Conservation (phyloP, 2,329 filamentous ascomycete species). For the Talaromyces verruculosus region DNA sequence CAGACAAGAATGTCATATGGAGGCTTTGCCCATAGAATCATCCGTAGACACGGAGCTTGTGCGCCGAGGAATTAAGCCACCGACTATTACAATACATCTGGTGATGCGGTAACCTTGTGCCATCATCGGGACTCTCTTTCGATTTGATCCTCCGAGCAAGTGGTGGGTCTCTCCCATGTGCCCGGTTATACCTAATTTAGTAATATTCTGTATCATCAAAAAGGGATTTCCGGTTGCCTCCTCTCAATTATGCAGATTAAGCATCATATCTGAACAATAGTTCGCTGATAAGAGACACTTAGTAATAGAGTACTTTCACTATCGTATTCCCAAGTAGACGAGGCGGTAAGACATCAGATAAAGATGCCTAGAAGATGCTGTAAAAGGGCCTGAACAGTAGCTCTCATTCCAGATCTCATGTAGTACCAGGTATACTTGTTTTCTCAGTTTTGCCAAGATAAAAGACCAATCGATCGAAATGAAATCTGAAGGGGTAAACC, state of each 20-base stretch:
- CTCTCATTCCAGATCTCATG: not conserved
- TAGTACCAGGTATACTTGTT: not conserved
- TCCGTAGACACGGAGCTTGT: not conserved
- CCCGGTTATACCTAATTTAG: not conserved
- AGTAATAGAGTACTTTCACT: not conserved
- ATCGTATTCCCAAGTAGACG: not conserved
- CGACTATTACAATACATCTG: not conserved
- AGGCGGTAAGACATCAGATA: not conserved
- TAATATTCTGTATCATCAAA: not conserved
- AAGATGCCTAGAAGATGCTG: not conserved
- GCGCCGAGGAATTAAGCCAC: not conserved
- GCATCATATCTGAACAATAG: not conserved
- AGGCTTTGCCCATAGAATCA: not conserved
- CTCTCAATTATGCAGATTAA: not conserved
- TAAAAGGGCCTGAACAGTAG: not conserved
- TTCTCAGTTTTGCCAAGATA: not conserved
- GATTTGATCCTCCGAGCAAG: not conserved
- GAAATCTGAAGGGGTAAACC: not conserved
- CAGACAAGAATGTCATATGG: not conserved
- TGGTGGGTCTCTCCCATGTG: too few species aligned
- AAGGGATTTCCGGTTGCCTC: not conserved
- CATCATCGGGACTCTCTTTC: not conserved
- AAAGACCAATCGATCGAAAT: not conserved
- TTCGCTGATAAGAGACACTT: not conserved
- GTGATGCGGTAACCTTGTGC: not conserved